phyloP scores from a whole-genome alignment of 257 asterid genomes.

The Cinchona pubescens region DNA sequence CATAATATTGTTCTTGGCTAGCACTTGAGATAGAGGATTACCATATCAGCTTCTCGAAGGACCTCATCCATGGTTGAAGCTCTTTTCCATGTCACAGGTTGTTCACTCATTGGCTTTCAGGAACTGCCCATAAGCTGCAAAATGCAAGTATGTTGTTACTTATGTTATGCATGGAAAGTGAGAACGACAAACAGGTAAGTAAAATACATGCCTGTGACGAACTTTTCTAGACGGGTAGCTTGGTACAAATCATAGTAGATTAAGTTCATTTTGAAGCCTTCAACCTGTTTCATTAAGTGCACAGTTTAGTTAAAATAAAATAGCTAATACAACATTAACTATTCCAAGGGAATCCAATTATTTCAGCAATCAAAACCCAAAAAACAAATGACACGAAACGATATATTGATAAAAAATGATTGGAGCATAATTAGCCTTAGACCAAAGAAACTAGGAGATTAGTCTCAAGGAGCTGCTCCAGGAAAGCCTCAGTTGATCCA shows the following conservation, averaged over 20 bases:
- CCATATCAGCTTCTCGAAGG: constrained; percentile 84
- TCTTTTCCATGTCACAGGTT: constrained; percentile 88
- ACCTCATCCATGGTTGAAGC: constrained; percentile 93
- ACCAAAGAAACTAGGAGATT: background rate
- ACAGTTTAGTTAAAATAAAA: constrained; percentile 13
- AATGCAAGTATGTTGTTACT: constrained; percentile 7
- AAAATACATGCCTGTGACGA: constrained; percentile 65
- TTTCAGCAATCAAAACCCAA: background rate
- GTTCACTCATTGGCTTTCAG: constrained; percentile 86
- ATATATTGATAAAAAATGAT: background rate
- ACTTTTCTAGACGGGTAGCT: constrained; percentile 89
- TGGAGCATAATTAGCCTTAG: background rate
- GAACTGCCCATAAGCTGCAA: constrained; percentile 90
- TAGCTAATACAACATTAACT: background rate
- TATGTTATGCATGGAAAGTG: constrained; percentile 3
- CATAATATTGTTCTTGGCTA: background rate
- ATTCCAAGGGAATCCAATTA: background rate
- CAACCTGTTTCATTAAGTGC: constrained; percentile 51
- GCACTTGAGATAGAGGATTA: constrained; percentile 21
- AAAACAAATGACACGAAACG: background rate
- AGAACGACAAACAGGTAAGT: constrained; percentile 1
- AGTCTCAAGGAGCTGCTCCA: background rate
- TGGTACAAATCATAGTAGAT: constrained; percentile 95
- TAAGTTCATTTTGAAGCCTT: constrained; percentile 98
- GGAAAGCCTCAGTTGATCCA: background rate